Percentiles rank a stretch among this genome's conserved stretches.
phyloP scores from a whole-genome alignment of 306 rosid genomes.

The Rubus idaeus region DNA sequence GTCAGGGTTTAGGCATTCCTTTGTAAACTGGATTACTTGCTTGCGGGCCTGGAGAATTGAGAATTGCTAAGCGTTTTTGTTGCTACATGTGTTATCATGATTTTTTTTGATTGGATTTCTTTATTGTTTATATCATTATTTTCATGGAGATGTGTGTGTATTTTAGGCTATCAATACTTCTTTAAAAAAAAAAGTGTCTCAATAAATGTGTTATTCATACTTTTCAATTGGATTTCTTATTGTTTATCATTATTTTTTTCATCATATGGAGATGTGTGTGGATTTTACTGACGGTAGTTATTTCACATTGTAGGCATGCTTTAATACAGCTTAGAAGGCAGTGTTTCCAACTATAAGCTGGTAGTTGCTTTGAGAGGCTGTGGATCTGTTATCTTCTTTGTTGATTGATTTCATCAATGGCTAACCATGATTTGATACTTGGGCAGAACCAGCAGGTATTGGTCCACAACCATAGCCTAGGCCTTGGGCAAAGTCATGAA shows the following conservation, averaged over 20 bases:
- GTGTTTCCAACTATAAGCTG: conserved; percentile 17
- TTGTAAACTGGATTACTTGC: neutral
- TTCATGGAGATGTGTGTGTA: no score
- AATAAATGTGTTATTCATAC: no score
- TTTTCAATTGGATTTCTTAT: neutral
- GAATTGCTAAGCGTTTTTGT: conserved; percentile 2
- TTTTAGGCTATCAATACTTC: no score
- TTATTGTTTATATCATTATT: no score
- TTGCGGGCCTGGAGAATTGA: neutral
- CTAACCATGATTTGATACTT: conserved; percentile 72
- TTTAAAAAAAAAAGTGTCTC: no score
- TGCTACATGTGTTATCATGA: neutral
- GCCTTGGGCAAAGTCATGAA: conserved; percentile 51
- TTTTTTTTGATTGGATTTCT: neutral
- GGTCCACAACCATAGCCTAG: conserved; percentile 60
- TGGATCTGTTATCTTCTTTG: conserved; percentile 21
- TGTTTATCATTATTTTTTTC: conserved; percentile 3
- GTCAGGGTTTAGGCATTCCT: neutral
- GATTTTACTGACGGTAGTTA: conserved; percentile 19
- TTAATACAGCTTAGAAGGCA: conserved; percentile 14
- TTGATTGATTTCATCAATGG: conserved; percentile 45
- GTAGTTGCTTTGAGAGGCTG: conserved; percentile 28
- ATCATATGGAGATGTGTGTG: conserved; percentile 17
- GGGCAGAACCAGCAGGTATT: conserved; percentile 74
- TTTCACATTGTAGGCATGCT: conserved; percentile 45